Conservation (phyloP, 2,329 filamentous ascomycete genomes). For the Xylaria sp. region DNA sequence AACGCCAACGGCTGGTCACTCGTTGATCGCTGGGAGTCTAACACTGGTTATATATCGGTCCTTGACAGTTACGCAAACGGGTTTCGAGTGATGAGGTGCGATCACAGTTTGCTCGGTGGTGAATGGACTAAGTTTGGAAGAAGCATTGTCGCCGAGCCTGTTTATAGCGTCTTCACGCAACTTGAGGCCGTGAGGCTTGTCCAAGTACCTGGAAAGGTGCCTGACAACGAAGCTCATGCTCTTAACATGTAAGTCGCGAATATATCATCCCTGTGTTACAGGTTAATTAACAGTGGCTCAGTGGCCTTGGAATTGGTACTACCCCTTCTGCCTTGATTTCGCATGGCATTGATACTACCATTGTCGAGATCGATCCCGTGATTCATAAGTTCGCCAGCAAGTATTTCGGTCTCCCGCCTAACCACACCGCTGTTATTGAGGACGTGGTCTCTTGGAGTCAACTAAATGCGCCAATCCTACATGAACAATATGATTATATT, state of each 20-base stretch:
- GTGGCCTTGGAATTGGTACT: slow-evolving; percentile 91
- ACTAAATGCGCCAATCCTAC: slow-evolving; percentile 54
- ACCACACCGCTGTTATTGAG: slow-evolving; percentile 81
- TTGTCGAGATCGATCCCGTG: slow-evolving; percentile 92
- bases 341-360: slow-evolving; percentile 90
- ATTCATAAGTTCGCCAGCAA: slow-evolving; percentile 84
- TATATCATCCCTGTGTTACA: slow-evolving; percentile 10
- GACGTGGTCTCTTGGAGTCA: slow-evolving; percentile 80
- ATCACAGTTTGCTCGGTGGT: slow-evolving; percentile 92
- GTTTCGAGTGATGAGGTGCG: slow-evolving; percentile 87
- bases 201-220: slow-evolving; percentile 62
- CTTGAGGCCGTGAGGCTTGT: slow-evolving; percentile 90
- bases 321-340: slow-evolving; percentile 85
- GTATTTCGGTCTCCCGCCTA: slow-evolving; percentile 82
- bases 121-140: slow-evolving; percentile 77
- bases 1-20: slow-evolving; percentile 74
- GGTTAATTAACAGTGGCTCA: slow-evolving; percentile 51
- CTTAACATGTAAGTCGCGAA: slow-evolving; percentile 77
- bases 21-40: slow-evolving; percentile 83
- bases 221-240: slow-evolving; percentile 77
- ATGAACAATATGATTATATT: slow-evolving; percentile 83
- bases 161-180: slow-evolving; percentile 96
- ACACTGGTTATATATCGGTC: slow-evolving; percentile 93
- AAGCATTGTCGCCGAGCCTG: slow-evolving; percentile 76
- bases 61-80: slow-evolving; percentile 76